Evolutionary conservation across 2,329 filamentous ascomycete genomes (phyloP).

Genomic region (Diaporthe aspalathi): DNA sequence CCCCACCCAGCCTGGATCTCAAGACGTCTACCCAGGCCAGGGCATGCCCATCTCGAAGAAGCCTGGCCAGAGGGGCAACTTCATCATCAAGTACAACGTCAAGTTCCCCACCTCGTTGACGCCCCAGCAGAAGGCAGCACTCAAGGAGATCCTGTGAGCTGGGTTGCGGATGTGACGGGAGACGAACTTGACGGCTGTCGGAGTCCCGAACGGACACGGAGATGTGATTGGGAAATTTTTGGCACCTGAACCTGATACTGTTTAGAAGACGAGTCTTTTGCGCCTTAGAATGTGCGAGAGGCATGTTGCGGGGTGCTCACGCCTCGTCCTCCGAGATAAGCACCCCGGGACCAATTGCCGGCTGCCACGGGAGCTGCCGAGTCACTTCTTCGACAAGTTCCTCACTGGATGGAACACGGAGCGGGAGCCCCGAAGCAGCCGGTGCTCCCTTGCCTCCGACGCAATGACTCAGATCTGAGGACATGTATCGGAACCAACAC

Average conservation of each 20-base stretch:
- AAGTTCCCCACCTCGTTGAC: constrained; percentile 88
- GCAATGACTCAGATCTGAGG: neutral
- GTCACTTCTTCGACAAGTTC: neutral
- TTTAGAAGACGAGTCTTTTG: neutral
- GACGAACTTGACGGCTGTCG: neutral
- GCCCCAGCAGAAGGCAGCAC: constrained; percentile 78
- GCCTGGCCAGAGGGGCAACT: constrained; percentile 83
- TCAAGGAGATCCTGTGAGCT: constrained; percentile 81
- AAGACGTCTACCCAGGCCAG: constrained; percentile 83
- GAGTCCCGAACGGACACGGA: neutral
- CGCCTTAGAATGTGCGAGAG: neutral
- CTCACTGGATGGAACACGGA: neutral
- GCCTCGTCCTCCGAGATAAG: neutral
- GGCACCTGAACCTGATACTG: neutral
- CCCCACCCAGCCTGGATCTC: constrained; percentile 85
- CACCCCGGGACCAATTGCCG: neutral
- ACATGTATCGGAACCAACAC: neutral
- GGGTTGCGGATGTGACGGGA: neutral
- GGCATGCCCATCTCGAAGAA: constrained; percentile 97
- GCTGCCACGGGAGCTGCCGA: neutral
- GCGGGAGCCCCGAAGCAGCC: neutral
- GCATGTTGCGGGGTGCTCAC: neutral
- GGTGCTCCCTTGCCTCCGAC: neutral
- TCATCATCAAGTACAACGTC: constrained; percentile 91
- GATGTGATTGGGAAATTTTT: constrained; percentile 9